Evolutionary conservation across 1,139 yeast genomes (phyloP), one percentile per base, ranked within the genome.

Genomic region (Keqinozyma sinolaborantium): DNA sequence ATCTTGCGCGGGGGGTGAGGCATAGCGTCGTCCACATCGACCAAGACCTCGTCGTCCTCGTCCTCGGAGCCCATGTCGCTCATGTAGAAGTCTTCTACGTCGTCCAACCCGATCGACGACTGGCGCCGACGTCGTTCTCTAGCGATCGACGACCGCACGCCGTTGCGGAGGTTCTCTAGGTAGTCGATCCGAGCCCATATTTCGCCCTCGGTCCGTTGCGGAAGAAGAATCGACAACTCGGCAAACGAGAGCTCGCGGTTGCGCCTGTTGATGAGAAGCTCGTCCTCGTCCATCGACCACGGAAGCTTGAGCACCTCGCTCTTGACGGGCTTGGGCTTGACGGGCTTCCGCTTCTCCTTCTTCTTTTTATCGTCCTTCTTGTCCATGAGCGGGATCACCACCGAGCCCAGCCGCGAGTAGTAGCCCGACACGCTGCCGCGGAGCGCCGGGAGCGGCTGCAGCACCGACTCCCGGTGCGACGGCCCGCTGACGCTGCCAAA

Each of bases 141-240:
- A 3, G 62, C 53, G 9, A 55, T 47, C 32, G 64, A 51, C 2
- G 65, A 44, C 24, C 73, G 47, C 35, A 58, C 67, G 3, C 75
- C 75, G 40, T 66, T 68, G 30, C 70, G 48, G 26, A 61, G 49
- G 34, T 60, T 60, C 38, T 77, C 83, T 31, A 83, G 58, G 34
- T 73, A 65, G 34, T 69, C 74, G 14, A 83, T 73, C 38, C 95
- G 68, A 23, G 73, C 58, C 68, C 77, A 69, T 24, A 85, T 85
- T 44, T 84, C 94, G n/a, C 70, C 70, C 49, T 83, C 92, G 1
- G 92, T 71, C 40, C 87, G 70, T 39, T 74, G 77, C 4, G 92
- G 90, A 29, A 87, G 63, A 30, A 86, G 58, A 25, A 86, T 79
- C 8, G 84, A 75, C 28, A 87, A 63, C 53, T 87, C 95, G 10